A percentile compares a stretch with the other conserved stretches of the same genome.
phyloP scores from a whole-genome alignment of 2,329 filamentous ascomycete genomes.

The Ophiostoma sp. region DNA sequence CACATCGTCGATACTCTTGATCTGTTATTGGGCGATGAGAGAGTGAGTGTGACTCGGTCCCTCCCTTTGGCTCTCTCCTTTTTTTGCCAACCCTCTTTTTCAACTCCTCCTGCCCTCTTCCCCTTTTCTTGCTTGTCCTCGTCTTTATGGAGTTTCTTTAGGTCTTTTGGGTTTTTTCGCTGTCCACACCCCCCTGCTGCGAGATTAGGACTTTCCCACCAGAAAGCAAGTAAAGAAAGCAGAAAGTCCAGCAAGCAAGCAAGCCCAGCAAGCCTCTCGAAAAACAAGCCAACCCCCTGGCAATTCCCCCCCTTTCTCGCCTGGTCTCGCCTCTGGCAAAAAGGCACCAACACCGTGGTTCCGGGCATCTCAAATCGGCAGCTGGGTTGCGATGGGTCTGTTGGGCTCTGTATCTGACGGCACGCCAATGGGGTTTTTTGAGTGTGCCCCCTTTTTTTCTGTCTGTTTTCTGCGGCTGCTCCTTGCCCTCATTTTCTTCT shows the following conservation, averaged over 20 bases:
- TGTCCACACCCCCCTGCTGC: conserved; percentile 11
- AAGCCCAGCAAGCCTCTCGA: not conserved
- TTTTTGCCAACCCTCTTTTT: not conserved
- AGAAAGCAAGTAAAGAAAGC: not conserved
- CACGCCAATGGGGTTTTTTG: not conserved
- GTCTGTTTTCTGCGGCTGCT: not conserved
- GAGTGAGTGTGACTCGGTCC: not conserved
- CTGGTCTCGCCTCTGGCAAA: not conserved
- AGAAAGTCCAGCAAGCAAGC: not conserved
- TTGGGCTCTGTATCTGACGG: not conserved
- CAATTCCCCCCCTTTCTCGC: not conserved
- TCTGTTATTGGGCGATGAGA: not conserved
- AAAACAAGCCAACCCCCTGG: not conserved
- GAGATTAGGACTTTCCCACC: conserved; percentile 7
- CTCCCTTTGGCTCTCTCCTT: not conserved
- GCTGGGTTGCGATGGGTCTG: not conserved
- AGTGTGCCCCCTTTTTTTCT: not conserved
- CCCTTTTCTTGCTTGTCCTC: not conserved
- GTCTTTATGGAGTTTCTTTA: not conserved
- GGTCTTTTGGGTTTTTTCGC: not conserved
- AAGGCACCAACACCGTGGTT: conserved; percentile 24
- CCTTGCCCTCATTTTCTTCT: not conserved
- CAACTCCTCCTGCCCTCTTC: not conserved
- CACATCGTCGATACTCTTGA: not conserved
- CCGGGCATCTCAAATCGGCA: conserved; percentile 26